Conservation (phyloP, 352 stramenopile genomes). For the Elongisporangium anandrum region DNA sequence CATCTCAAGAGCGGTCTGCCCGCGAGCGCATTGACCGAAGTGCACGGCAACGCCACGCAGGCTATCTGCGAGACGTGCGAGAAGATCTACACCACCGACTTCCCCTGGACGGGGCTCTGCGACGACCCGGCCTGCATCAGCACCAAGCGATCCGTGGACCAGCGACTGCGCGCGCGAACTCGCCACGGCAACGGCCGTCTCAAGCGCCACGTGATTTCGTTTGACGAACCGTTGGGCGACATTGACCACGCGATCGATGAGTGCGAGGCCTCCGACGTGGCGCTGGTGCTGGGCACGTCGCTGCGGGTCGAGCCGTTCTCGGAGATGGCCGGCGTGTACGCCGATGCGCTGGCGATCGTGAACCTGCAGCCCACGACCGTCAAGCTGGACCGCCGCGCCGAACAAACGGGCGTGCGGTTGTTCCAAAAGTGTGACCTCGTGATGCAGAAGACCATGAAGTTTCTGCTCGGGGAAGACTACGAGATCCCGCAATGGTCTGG, state of each 20-base stretch:
- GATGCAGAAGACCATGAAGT: conserved; percentile 75
- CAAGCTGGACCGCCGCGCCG: conserved; percentile 66
- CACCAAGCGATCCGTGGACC: conserved; percentile 55
- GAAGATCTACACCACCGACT: conserved; percentile 74
- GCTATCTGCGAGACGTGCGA: conserved; percentile 84
- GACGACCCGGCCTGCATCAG: conserved; percentile 55
- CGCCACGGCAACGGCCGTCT: conserved; percentile 72
- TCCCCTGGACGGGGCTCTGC: conserved; percentile 68
- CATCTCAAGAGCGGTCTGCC: conserved; percentile 79
- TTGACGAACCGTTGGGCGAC: conserved; percentile 75
- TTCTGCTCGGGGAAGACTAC: conserved; percentile 50
- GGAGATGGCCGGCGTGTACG: conserved; percentile 77
- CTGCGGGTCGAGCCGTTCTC: conserved; percentile 75
- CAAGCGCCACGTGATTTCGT: conserved; percentile 74
- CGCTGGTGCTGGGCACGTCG: conserved; percentile 73
- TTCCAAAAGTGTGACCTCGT: conserved; percentile 75
- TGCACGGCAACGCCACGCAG: conserved; percentile 80
- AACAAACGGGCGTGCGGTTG: conserved; percentile 59
- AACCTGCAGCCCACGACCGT: conserved; percentile 68
- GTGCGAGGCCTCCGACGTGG: conserved; percentile 70
- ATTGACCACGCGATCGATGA: conserved; percentile 79
- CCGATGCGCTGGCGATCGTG: conserved; percentile 66
- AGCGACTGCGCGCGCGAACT: conserved; percentile 59
- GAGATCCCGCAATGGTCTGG: conserved; percentile 57
- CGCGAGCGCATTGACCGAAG: conserved; percentile 49